Evolutionary conservation across 83 land plant species (phyloP), one percentile per base, ranked within the genome.

Genomic region (Thuja plicata): DNA sequence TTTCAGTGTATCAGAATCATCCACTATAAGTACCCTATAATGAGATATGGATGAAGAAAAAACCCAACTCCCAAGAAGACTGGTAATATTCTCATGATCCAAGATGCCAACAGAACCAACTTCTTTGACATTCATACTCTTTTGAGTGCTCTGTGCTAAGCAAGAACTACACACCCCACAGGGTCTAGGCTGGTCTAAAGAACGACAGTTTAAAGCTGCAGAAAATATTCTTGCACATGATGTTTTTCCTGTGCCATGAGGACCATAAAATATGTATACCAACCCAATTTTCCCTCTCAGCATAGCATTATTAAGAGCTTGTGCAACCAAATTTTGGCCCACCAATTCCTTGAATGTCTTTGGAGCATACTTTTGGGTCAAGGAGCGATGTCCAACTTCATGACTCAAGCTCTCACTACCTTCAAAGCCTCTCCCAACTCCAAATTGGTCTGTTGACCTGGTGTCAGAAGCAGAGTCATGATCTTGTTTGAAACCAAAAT

Each of bases 191-290:
- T 88, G 90, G 37, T 94, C 96, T 41, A 54, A 21, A 85, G 98
- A 94, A 57, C 86, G 92, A 82, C 98, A 97, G 90, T 92, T 94
- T 27, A 97, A 87, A 40, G 94, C 96, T 78, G 94, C 90, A 32
- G 97, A 96, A 94, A 97, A 96, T 34, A 97, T 90, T 10, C 97
- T 91, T 30, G 98, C 98, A 90, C 95, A 94, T 0, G 96, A 94
- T 15, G 96, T 97, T 87, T 95, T 97, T 5, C 98, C 98, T 30
- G 97, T 96, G 52, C 98, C 97, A 77, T 92, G 97, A 87, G 98
- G 97, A 83, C 98, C 98, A 90, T 97, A 93, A 87, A 97, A 97
- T 52, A 96, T 92, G 91, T 97, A 97, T 16, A 97, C 76, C 84
- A 91, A 89, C 27, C 94, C 94, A 62, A 97, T 90, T 87, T 92